phyloP scores from a whole-genome alignment of 495 filamentous ascomycete genomes.

The Neurospora cerealis region DNA sequence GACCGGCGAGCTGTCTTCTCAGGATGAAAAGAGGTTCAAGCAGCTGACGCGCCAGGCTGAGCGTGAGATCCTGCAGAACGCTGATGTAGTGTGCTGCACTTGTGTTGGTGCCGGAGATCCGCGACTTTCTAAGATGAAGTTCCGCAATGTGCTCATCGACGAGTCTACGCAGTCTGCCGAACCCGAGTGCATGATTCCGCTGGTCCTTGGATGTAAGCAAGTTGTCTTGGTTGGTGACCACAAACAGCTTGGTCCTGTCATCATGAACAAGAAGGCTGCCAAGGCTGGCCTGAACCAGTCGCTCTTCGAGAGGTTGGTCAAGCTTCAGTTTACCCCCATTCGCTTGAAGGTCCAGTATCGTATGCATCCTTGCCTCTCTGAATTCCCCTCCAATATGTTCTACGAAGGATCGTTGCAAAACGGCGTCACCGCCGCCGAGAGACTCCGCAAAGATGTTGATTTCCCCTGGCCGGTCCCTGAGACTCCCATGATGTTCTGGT shows the following conservation, averaged over 20 bases:
- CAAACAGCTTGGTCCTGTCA: constrained; percentile 95
- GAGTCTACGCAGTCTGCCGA: constrained; percentile 99
- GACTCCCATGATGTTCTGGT: constrained; percentile 99
- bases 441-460: constrained; percentile 86
- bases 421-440: constrained; percentile 81
- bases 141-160: constrained; percentile 95
- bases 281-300: constrained; percentile 97
- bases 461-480: constrained; percentile 96
- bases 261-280: constrained; percentile 99
- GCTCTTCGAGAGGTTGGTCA: constrained; percentile 92
- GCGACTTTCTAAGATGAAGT: constrained; percentile 89
- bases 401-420: constrained; percentile 98
- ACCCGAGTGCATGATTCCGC: constrained; percentile 97
- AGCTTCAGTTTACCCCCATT: constrained; percentile 84
- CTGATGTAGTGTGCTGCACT: constrained; percentile 98
- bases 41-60: constrained; percentile 87
- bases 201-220: constrained; percentile 97
- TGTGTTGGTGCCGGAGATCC: constrained; percentile 97
- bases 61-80: constrained; percentile 89
- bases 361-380: constrained; percentile 97
- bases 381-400: constrained; percentile 99
- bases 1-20: constrained; percentile 83
- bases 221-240: constrained; percentile 97
- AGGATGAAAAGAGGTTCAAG: constrained; percentile 98
- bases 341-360: constrained; percentile 96